A percentile compares a stretch with the other conserved stretches of the same genome.
These are phyloP conservation scores for Lasiosphaeris hirsuta DNA, from an alignment of 495 filamentous ascomycete species.

Conservation along the genomic window DNA sequence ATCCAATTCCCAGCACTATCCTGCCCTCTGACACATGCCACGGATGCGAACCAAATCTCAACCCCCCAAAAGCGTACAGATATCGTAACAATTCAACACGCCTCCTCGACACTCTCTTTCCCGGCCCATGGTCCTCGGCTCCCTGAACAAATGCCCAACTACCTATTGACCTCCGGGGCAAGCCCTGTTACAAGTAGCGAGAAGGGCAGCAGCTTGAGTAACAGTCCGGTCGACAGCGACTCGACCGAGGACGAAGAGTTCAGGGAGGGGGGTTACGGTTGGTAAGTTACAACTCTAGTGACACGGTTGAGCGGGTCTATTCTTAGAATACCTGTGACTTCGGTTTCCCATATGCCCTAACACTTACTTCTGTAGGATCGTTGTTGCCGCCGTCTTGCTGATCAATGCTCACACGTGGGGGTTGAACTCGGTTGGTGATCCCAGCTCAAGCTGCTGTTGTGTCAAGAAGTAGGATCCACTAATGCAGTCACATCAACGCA, in stretches of 20 bases:
- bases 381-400: conserved; percentile 46
- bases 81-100: neutral
- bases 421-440: conserved; percentile 47
- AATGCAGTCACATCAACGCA: conserved; percentile 16
- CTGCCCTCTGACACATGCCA: neutral
- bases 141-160: too few relatives aligned
- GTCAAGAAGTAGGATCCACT: neutral
- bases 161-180: neutral
- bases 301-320: neutral
- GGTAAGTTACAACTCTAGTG: conserved; percentile 24
- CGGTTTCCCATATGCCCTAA: too few relatives aligned
- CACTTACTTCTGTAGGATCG: conserved; percentile 38
- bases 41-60: too few relatives aligned
- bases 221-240: conserved; percentile 22
- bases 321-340: neutral
- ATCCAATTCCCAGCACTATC: neutral
- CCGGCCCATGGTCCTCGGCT: too few relatives aligned
- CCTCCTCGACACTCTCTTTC: neutral
- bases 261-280: conserved; percentile 47
- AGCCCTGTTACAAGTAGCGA: neutral
- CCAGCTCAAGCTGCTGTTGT: too few relatives aligned
- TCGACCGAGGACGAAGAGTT: conserved; percentile 30
- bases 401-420: conserved; percentile 59
- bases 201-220: conserved; percentile 15
- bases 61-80: too few relatives aligned